Evolutionary conservation across 2,329 filamentous ascomycete genomes (phyloP), one percentile per base, ranked within the genome.

Genomic region (Rachicladosporium sp.): DNA sequence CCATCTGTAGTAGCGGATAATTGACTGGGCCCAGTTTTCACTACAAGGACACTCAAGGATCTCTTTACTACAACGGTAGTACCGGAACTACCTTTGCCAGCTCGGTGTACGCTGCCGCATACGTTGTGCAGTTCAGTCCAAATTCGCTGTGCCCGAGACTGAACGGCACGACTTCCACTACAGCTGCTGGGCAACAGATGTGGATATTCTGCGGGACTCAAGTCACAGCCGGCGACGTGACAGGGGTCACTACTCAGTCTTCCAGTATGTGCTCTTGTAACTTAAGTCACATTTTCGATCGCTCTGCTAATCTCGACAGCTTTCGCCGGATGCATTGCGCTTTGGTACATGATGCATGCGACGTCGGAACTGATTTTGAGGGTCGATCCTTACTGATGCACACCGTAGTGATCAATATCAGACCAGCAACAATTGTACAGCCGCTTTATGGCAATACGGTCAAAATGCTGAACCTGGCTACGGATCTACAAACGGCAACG

Each of bases 51-150:
- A 36, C 9, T 1, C 38, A 40, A 32, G 38, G 38, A 1, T 31
- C n/a, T 12, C 11, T 40, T 10, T 36, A 31, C 19, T 27, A n/a
- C 15, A 36, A 36, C 8, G 10, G 21, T 5, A 29, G 12, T 6
- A 36, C 15, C 9, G 29, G 5, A 3, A 9, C 10, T 11, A 10
- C 9, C 7, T 27, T 27, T 27, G 7, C 5, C 23, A 36, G 23
- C 7, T 4, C n/a, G 6, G 29, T 40, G 6, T 40, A 40, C 12
- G 38, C 38, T n/a, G 33, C 38, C 10, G 27, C 38, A 10, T 40
- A 40, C n/a, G 11, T 36, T 27, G 32, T 40, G 4, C 38, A 40
- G 10, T 29, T 12, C 33, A 40, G 38, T n/a, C 38, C 38, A 6
- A 36, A 29, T 9, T 8, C 36, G 33, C n/a, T 40, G 10, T 40